A percentile compares a stretch with the other conserved stretches of the same genome.
Conservation (phyloP, 2,329 filamentous ascomycete genomes). For the Alternaria angustiovoidea region DNA sequence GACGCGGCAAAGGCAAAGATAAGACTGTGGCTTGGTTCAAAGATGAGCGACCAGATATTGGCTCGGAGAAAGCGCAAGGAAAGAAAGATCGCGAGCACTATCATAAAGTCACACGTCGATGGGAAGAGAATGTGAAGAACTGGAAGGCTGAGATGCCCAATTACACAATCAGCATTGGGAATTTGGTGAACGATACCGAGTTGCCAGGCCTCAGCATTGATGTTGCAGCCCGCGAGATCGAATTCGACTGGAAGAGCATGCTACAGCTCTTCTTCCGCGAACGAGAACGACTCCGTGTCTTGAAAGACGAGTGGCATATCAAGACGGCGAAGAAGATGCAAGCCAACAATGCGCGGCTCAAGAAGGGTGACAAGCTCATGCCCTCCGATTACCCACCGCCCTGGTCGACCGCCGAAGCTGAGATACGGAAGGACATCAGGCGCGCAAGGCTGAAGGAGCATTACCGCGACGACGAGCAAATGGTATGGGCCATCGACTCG, state of each 20-base stretch:
- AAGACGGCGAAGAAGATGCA: slow-evolving; percentile 16
- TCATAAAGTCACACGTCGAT: slow-evolving; percentile 32
- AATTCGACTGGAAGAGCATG: slow-evolving; percentile 40
- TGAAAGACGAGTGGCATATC: slow-evolving; percentile 20
- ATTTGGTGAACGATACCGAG: slow-evolving; percentile 45
- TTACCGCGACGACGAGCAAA: slow-evolving; percentile 35
- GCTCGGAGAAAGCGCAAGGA: neutral
- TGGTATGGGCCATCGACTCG: slow-evolving; percentile 43
- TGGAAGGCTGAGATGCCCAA: slow-evolving; percentile 41
- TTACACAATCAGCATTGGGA: slow-evolving; percentile 40
- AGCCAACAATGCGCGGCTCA: slow-evolving; percentile 20
- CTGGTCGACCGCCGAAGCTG: slow-evolving; percentile 22
- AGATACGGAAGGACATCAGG: slow-evolving; percentile 34
- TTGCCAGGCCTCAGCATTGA: slow-evolving; percentile 36
- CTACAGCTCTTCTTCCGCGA: slow-evolving; percentile 45
- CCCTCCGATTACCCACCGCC: slow-evolving; percentile 22
- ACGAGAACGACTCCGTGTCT: slow-evolving; percentile 21
- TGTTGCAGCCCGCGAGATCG: slow-evolving; percentile 28
- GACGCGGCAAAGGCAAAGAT: slow-evolving; percentile 22
- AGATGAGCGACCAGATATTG: slow-evolving; percentile 19
- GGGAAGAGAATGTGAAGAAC: slow-evolving; percentile 35
- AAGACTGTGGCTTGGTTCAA: slow-evolving; percentile 28
- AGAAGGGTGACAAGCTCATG: slow-evolving; percentile 24
- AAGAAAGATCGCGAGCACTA: slow-evolving; percentile 14
- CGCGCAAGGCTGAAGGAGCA: slow-evolving; percentile 33